Evolutionary conservation across 805 yeast genomes (phyloP).

Genomic region (Ogataea trehalophila): DNA sequence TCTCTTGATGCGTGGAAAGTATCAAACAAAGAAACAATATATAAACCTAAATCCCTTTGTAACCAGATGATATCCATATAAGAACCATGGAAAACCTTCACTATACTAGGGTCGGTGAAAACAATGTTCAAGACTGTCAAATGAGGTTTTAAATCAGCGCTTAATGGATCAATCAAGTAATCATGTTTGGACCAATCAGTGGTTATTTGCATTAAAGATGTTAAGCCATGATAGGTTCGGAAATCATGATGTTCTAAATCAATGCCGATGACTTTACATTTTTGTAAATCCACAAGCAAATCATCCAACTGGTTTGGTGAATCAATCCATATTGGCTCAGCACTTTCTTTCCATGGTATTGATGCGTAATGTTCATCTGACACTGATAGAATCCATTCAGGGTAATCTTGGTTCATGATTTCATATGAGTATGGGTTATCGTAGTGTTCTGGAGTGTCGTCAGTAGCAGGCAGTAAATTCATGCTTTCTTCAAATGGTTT

Average conservation of each 20-base stretch:
- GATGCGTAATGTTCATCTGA: conserved; percentile 43
- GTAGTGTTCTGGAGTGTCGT: conserved; percentile 52
- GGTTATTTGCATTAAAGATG: conserved; percentile 90
- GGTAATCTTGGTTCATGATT: conserved; percentile 66
- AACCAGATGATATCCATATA: conserved; percentile 96
- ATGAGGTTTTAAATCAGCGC: conserved; percentile 58
- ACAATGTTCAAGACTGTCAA: conserved; percentile 61
- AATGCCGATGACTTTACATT: conserved; percentile 68
- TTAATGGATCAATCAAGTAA: conserved; percentile 81
- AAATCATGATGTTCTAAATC: conserved; percentile 96
- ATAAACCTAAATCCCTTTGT: conserved; percentile 90
- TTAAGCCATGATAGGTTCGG: conserved; percentile 85
- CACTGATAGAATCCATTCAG: conserved; percentile 45
- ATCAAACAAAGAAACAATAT: conserved; percentile 85
- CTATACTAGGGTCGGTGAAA: conserved; percentile 73
- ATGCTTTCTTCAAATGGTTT: conserved; percentile 50
- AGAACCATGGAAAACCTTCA: conserved; percentile 95
- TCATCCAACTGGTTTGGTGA: conserved; percentile 42
- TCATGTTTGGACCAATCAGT: conserved; percentile 50
- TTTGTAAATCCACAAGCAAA: conserved; percentile 51
- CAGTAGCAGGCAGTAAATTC: conserved; percentile 32
- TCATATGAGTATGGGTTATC: conserved; percentile 79
- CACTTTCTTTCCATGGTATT: conserved; percentile 55
- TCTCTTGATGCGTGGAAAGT: conserved; percentile 85
- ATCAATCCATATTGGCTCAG: conserved; percentile 68